phyloP scores from a whole-genome alignment of 257 asterid species.

The Buddleja alternifolia region DNA sequence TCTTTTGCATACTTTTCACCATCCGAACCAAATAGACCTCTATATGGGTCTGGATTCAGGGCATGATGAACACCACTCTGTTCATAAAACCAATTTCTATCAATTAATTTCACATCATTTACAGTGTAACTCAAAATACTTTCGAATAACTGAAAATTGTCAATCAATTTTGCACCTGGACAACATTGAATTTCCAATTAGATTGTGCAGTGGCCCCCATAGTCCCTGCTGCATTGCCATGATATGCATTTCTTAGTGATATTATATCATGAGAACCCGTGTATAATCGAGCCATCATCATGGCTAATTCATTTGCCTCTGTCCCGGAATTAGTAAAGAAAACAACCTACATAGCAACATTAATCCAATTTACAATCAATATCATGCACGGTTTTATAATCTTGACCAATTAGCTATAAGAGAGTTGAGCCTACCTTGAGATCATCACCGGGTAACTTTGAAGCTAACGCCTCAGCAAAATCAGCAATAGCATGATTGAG shows the following conservation, averaged over 20 bases:
- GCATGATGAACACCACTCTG: slow-evolving; percentile 88
- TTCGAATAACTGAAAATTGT: background rate
- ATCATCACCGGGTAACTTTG: slow-evolving; percentile 74
- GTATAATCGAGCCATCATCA: slow-evolving; percentile 74
- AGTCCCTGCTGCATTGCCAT: slow-evolving; percentile 72
- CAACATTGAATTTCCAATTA: slow-evolving; percentile 74
- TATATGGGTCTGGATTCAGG: slow-evolving; percentile 70
- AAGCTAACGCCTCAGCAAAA: slow-evolving; percentile 76
- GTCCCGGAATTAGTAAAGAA: slow-evolving; percentile 86
- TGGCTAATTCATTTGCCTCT: slow-evolving; percentile 77
- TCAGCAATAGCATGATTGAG: slow-evolving; percentile 69
- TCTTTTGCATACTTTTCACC: slow-evolving; percentile 65
- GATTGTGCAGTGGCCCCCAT: slow-evolving; percentile 79
- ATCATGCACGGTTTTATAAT: background rate
- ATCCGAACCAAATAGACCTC: slow-evolving; percentile 73
- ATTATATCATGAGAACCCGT: slow-evolving; percentile 63
- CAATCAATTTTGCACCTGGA: slow-evolving; percentile 51
- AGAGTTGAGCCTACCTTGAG: slow-evolving; percentile 50
- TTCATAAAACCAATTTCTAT: background rate
- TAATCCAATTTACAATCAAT: background rate
- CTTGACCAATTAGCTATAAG: background rate
- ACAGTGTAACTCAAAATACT: background rate
- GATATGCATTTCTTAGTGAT: slow-evolving; percentile 74
- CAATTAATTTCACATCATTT: background rate
- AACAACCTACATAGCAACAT: slow-evolving; percentile 49